Base-by-base conservation (phyloP, 2,329 filamentous ascomycete genomes). In the Anisogramma anomala region DNA sequence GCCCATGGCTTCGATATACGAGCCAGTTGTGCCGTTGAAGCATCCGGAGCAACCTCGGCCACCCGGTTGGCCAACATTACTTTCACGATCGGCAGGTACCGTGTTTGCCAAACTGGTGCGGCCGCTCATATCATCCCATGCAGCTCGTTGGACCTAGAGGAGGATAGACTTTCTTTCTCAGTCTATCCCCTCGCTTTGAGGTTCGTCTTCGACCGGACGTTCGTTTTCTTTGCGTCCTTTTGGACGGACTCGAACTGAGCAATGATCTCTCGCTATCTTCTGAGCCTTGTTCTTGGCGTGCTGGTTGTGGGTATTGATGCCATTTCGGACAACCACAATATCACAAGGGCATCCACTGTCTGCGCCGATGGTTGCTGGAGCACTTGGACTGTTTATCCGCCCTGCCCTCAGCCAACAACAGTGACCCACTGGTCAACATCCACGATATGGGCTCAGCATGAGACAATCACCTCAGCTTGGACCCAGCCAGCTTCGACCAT, bases 191-290 rank as follows among this genome's bases (percentile, higher is more conserved):
- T 47, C 37, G 39, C 35, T 39, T 41, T 26, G 20, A 26, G 10
- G 31, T 34, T 35, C 33, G 33, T 17, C 34, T 39, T 22, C 15
- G 14, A 17, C 34, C 17, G 25, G 35, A 47, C 45, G 19, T 33
- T 47, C 45, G 35, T 44, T 47, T 37, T 23, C 31, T 32, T 9
- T 23, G 23, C 32, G 23, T 19, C n/a, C 17, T 14, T 35, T 20
- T 6, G 25, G 26, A 33, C 23, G 28, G 27, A 44, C 30, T 39
- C 31, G 42, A 35, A 35, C 19, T 34, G 37, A 33, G 41, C 25
- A 17, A 47, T 47, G 45, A 31, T 44, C 35, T 38, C 45, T 47
- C 42, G 36, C 31, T n/a, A n/a, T n/a, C 41, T 32, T 43, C 26
- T 35, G 33, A 25, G 33, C 10, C 31, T 26, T 38, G 41, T 31